A percentile compares a stretch with the other conserved stretches of the same genome.
Conservation (phyloP, 257 asterid genomes). For the Nicotiana otophora region DNA sequence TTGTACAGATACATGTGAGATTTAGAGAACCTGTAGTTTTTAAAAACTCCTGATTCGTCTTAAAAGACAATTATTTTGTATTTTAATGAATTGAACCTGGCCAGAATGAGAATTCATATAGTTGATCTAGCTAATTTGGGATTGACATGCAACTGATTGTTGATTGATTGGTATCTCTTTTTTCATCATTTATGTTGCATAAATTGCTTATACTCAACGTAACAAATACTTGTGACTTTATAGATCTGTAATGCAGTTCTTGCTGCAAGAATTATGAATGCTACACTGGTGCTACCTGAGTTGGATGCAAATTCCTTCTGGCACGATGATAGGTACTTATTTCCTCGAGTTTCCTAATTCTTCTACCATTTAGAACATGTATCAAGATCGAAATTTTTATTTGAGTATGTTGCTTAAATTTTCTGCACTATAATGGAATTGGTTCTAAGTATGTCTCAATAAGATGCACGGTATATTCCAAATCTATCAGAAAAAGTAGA, state of each 20-base stretch:
- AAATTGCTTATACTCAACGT: conserved; percentile 15
- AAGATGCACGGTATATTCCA: background rate
- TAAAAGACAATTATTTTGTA: background rate
- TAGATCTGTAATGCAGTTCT: conserved; percentile 97
- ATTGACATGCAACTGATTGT: background rate
- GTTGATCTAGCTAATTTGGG: background rate
- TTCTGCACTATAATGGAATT: background rate
- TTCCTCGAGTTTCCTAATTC: background rate
- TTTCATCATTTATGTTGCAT: conserved; percentile 12
- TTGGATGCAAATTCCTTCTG: conserved; percentile 95
- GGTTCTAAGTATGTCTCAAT: background rate
- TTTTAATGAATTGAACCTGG: background rate
- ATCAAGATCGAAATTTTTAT: conserved; percentile 7
- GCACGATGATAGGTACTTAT: conserved; percentile 87
- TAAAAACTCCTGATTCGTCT: background rate
- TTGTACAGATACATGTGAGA: background rate
- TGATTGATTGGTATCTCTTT: background rate
- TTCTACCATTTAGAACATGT: background rate
- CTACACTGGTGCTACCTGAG: conserved; percentile 94
- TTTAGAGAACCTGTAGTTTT: background rate
- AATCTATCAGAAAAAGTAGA: background rate
- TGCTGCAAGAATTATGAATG: conserved; percentile 98
- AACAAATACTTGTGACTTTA: conserved; percentile 29
- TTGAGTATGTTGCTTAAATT: conserved; percentile 9
- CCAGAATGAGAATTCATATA: background rate